These are phyloP conservation scores for Hyparrhenia diplandra DNA, from an alignment of 176 grass and related monocot genomes.

Conservation along the genomic window DNA sequence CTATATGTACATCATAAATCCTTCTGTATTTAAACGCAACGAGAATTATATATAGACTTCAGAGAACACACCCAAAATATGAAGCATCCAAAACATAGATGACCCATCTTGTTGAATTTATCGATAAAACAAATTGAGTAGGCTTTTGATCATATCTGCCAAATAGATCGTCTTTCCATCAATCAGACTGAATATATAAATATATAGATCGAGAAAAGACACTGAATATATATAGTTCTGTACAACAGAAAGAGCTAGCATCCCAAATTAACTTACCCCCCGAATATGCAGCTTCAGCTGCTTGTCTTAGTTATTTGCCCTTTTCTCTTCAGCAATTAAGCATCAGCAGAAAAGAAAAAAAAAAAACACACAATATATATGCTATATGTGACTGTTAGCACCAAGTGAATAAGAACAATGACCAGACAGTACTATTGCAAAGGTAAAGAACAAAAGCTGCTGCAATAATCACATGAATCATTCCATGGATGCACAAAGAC, in stretches of 20 bases:
- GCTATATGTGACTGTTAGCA: too few relatives aligned
- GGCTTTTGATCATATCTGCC: slow-evolving; percentile 20
- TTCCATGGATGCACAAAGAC: slow-evolving; percentile 29
- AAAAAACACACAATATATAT: background rate
- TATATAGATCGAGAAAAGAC: too few relatives aligned
- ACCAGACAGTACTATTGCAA: too few relatives aligned
- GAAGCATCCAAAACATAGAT: slow-evolving; percentile 4
- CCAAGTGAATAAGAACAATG: too few relatives aligned
- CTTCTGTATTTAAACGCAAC: slow-evolving; percentile 2
- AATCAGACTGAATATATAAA: slow-evolving; percentile 12
- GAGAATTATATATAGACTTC: slow-evolving; percentile 8
- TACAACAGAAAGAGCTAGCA: background rate
- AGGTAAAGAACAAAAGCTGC: too few relatives aligned
- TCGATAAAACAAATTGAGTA: slow-evolving; percentile 27
- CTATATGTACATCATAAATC: background rate
- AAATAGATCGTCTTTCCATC: slow-evolving; percentile 30
- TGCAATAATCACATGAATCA: background rate
- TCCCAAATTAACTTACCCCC: slow-evolving; percentile 5
- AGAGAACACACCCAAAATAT: slow-evolving; percentile 14
- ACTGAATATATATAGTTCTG: too few relatives aligned
- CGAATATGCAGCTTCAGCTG: slow-evolving; percentile 4
- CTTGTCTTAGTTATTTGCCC: background rate
- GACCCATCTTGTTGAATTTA: slow-evolving; percentile 8
- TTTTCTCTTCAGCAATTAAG: background rate
- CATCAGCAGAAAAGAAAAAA: background rate